A percentile compares a stretch with the other conserved stretches of the same genome.
phyloP scores from a whole-genome alignment of 1,139 yeast species.

The Arxiozyma heterogenica region DNA sequence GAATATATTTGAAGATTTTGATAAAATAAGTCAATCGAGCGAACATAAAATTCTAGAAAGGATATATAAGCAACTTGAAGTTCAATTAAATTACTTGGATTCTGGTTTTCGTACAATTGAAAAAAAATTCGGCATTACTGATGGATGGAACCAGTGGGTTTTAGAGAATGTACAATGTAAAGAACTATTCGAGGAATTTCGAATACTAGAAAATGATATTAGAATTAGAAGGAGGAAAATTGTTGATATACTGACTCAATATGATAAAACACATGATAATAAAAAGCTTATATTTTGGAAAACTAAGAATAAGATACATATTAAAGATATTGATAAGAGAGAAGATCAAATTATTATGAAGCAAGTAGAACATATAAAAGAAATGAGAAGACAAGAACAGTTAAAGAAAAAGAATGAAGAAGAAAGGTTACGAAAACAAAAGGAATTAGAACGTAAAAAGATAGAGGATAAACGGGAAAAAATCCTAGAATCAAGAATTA shows the following conservation, averaged over 20 bases:
- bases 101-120: conserved; percentile 22
- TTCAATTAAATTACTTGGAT: conserved; percentile 17
- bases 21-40: not conserved
- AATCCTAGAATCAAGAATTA: conserved; percentile 18
- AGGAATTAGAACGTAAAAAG: conserved; percentile 10
- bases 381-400: conserved; percentile 11
- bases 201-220: conserved; percentile 24
- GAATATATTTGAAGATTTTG: conserved; percentile 11
- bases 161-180: conserved; percentile 12
- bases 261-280: not conserved
- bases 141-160: conserved; percentile 9
- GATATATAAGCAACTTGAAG: conserved; percentile 13
- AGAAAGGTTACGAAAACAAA: conserved; percentile 9
- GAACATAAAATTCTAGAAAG: conserved; percentile 12
- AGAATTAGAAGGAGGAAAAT: conserved; percentile 16
- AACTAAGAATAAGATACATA: not conserved
- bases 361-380: conserved; percentile 18
- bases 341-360: conserved; percentile 16
- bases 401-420: conserved; percentile 10
- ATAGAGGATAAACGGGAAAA: conserved; percentile 17
- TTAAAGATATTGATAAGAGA: conserved; percentile 8
- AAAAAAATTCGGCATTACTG: conserved; percentile 13
- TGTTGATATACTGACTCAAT: conserved; percentile 2
- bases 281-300: conserved; percentile 2
- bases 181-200: conserved; percentile 19